Percentiles rank a stretch among this genome's conserved stretches.
These are phyloP conservation scores for Penicillium brevicompactum DNA, from an alignment of 2,329 filamentous ascomycete genomes.

Conservation along the genomic window DNA sequence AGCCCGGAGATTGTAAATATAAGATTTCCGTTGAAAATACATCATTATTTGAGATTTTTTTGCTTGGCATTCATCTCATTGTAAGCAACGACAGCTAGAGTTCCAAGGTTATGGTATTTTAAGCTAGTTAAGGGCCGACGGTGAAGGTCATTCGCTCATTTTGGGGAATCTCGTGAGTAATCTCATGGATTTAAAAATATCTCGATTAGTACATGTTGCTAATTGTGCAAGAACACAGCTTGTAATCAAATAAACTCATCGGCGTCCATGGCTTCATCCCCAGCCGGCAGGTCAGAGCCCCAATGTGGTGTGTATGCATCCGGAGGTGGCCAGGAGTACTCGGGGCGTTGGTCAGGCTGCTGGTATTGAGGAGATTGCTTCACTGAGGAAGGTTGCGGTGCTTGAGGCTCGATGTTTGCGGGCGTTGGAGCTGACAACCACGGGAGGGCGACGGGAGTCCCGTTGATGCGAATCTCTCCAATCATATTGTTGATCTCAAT, in stretches of 20 bases:
- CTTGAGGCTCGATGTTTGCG: slow-evolving; percentile 12
- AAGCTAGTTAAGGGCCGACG: too few species aligned
- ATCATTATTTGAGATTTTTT: too few species aligned
- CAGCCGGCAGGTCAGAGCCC: slow-evolving; percentile 21
- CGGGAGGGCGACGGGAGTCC: slow-evolving; percentile 26
- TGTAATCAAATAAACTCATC: slow-evolving; percentile 32
- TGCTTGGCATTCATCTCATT: too few species aligned
- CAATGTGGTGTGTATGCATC: slow-evolving; percentile 8
- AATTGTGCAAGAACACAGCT: background rate
- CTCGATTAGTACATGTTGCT: slow-evolving; percentile 1
- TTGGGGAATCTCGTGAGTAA: background rate
- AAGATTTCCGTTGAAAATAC: too few species aligned
- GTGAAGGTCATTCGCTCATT: too few species aligned
- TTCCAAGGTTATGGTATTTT: too few species aligned
- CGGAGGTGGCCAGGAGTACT: slow-evolving; percentile 18
- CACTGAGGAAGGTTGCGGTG: background rate
- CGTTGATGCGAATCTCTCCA: slow-evolving; percentile 34
- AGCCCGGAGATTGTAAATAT: too few species aligned
- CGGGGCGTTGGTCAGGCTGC: slow-evolving; percentile 5
- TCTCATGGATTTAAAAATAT: background rate
- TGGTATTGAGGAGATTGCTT: slow-evolving; percentile 1
- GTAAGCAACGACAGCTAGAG: too few species aligned
- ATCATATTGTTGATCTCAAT: slow-evolving; percentile 26
- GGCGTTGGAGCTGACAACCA: slow-evolving; percentile 19
- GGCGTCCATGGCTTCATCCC: slow-evolving; percentile 30